A percentile compares a stretch with the other conserved stretches of the same genome.
Evolutionary conservation across 768 basidiomycete genomes (phyloP).

Genomic region (Holtermannia corniformis): DNA sequence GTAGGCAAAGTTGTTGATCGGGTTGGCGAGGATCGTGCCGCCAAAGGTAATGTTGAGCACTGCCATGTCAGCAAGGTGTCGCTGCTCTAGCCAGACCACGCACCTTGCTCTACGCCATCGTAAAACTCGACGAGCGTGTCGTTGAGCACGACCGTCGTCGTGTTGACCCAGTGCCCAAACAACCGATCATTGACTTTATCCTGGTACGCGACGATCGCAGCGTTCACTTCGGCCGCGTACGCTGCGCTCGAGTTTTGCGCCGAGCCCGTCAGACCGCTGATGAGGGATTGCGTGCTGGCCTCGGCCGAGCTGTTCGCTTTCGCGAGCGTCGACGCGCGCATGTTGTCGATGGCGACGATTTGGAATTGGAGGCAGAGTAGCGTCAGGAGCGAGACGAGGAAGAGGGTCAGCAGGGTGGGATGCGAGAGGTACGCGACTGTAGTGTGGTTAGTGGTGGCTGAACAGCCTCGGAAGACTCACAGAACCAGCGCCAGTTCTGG

Average conservation of each 20-base stretch:
- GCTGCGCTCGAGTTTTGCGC: conserved; percentile 70
- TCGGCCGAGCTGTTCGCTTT: conserved; percentile 57
- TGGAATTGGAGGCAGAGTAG: conserved; percentile 79
- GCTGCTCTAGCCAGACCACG: conserved; percentile 16
- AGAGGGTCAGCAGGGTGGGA: conserved; percentile 76
- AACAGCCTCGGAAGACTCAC: conserved; percentile 22
- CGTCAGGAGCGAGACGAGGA: conserved; percentile 87
- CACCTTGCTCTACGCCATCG: conserved; percentile 69
- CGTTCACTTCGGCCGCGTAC: conserved; percentile 72
- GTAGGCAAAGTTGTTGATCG: conserved; percentile 74
- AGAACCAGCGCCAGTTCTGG: conserved; percentile 72
- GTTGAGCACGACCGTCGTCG: conserved; percentile 78
- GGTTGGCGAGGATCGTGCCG: conserved; percentile 67
- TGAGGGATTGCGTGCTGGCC: conserved; percentile 40
- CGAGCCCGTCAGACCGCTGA: conserved; percentile 59
- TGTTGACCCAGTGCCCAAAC: conserved; percentile 84
- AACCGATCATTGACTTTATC: conserved; percentile 70
- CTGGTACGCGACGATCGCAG: conserved; percentile 60
- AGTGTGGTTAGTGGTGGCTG: neutral
- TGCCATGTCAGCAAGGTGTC: conserved; percentile 2
- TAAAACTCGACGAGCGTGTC: conserved; percentile 79
- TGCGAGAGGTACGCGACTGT: conserved; percentile 75
- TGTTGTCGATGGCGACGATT: conserved; percentile 63
- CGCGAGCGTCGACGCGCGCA: conserved; percentile 59
- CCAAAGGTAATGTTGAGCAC: conserved; percentile 57